phyloP scores from a whole-genome alignment of 1,284 basidiomycete genomes.

The Gomphus bonarii region DNA sequence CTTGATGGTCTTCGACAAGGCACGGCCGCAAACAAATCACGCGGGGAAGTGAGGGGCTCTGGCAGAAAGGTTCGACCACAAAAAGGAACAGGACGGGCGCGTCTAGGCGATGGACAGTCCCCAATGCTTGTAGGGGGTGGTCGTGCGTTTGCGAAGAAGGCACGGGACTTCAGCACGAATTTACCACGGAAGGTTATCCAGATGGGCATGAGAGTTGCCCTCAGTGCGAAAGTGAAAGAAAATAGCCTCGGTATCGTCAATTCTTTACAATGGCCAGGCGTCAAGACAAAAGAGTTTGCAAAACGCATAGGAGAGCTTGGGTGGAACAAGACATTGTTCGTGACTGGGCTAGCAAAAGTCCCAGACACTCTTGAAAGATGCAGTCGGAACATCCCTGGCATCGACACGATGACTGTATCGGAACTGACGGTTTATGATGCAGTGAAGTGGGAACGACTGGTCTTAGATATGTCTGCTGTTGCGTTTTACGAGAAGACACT shows the following conservation, averaged over 20 bases:
- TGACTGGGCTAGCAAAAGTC: slow-evolving; percentile 49
- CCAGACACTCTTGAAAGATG: slow-evolving; percentile 46
- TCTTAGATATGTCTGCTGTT: slow-evolving; percentile 63
- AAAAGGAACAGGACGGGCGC: slow-evolving; percentile 86
- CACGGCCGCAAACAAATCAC: slow-evolving; percentile 85
- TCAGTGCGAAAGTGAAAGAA: slow-evolving; percentile 75
- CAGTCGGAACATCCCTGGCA: slow-evolving; percentile 51
- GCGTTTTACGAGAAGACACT: slow-evolving; percentile 57
- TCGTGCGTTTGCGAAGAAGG: slow-evolving; percentile 82
- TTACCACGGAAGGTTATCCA: slow-evolving; percentile 85
- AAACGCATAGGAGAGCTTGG: slow-evolving; percentile 49
- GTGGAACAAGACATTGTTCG: slow-evolving; percentile 55
- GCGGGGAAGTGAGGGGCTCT: slow-evolving; percentile 83
- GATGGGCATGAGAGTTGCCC: slow-evolving; percentile 86
- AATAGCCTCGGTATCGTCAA: slow-evolving; percentile 67
- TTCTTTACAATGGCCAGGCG: slow-evolving; percentile 58
- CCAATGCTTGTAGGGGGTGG: slow-evolving; percentile 92
- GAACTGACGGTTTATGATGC: slow-evolving; percentile 71
- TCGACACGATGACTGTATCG: slow-evolving; percentile 50
- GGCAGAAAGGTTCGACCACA: slow-evolving; percentile 84
- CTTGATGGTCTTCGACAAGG: slow-evolving; percentile 84
- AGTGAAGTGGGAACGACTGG: slow-evolving; percentile 63
- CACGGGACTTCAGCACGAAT: slow-evolving; percentile 84
- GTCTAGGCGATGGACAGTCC: slow-evolving; percentile 81
- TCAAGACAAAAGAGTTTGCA: slow-evolving; percentile 54